A percentile compares a stretch with the other conserved stretches of the same genome.
These are phyloP conservation scores for Diatrype stigma DNA, from an alignment of 2,329 filamentous ascomycete genomes.

Conservation along the genomic window DNA sequence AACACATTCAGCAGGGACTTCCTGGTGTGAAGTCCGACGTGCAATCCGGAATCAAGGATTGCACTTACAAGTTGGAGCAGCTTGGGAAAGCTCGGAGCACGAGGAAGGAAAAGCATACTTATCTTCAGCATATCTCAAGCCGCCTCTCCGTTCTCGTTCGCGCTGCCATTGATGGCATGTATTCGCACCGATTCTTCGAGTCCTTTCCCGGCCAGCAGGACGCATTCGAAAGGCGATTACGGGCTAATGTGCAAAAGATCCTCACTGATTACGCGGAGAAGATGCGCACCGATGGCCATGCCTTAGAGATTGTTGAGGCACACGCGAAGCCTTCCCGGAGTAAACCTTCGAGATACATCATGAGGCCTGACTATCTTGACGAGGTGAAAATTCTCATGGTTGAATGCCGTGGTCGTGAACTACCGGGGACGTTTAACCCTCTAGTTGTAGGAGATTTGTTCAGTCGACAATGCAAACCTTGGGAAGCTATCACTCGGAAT, in stretches of 20 bases:
- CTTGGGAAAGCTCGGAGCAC: conserved; percentile 40
- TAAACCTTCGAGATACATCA: conserved; percentile 4
- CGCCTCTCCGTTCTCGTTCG: conserved; percentile 33
- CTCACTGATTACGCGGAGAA: conserved; percentile 16
- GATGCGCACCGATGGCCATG: conserved; percentile 19
- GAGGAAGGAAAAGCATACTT: conserved; percentile 36
- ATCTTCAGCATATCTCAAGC: conserved; percentile 36
- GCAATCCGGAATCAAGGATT: conserved; percentile 25
- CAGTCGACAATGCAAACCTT: conserved; percentile 22
- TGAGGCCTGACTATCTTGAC: conserved; percentile 11
- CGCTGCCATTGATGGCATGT: conserved; percentile 38
- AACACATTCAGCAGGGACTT: conserved; percentile 28
- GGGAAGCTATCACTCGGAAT: conserved; percentile 20
- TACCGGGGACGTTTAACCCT: conserved; percentile 24
- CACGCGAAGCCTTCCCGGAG: conserved; percentile 7
- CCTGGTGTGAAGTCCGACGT: conserved; percentile 30
- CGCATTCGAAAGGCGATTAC: conserved; percentile 19
- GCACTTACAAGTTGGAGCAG: conserved; percentile 27
- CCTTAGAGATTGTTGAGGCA: conserved; percentile 21
- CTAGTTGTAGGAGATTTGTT: conserved; percentile 22
- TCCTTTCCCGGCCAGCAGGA: conserved; percentile 17
- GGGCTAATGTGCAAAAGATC: conserved; percentile 20
- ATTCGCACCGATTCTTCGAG: conserved; percentile 40
- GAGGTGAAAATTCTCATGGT: conserved; percentile 16
- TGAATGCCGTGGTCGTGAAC: conserved; percentile 21